Conservation (phyloP, 2,329 filamentous ascomycete genomes). For the Neofusicoccum cordaticola region DNA sequence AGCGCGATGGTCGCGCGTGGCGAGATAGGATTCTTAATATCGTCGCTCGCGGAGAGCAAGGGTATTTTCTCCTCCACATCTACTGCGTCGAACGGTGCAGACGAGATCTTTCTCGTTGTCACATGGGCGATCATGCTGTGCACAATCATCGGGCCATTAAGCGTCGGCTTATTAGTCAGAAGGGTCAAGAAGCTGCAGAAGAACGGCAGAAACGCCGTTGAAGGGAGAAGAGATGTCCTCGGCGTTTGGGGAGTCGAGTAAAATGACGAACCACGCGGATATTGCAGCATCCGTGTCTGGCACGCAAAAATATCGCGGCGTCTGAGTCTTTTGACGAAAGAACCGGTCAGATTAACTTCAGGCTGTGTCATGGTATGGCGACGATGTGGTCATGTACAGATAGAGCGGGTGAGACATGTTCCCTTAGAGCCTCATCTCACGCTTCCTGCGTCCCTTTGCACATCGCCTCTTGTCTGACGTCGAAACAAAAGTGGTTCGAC, state of each 20-base stretch:
- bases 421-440: neutral
- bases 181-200: constrained; percentile 43
- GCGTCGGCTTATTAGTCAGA: constrained; percentile 50
- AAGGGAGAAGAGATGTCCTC: constrained; percentile 37
- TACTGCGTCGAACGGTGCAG: constrained; percentile 7
- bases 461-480: too few relatives aligned
- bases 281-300: neutral
- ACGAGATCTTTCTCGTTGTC: constrained; percentile 51
- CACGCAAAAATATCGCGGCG: neutral
- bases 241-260: constrained; percentile 43
- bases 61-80: constrained; percentile 43
- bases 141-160: constrained; percentile 54
- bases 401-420: neutral
- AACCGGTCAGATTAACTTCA: neutral
- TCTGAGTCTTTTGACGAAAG: neutral
- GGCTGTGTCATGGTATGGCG: neutral
- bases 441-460: too few relatives aligned
- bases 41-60: constrained; percentile 60
- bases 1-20: constrained; percentile 73
- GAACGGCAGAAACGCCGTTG: constrained; percentile 28
- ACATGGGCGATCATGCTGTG: constrained; percentile 59
- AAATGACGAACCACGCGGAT: neutral
- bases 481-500: too few relatives aligned
- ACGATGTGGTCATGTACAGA: neutral
- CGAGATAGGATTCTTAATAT: constrained; percentile 76